Evolutionary conservation across 495 filamentous ascomycete genomes (phyloP), one percentile per base, ranked within the genome.

Genomic region (Bacidia gigantensis): DNA sequence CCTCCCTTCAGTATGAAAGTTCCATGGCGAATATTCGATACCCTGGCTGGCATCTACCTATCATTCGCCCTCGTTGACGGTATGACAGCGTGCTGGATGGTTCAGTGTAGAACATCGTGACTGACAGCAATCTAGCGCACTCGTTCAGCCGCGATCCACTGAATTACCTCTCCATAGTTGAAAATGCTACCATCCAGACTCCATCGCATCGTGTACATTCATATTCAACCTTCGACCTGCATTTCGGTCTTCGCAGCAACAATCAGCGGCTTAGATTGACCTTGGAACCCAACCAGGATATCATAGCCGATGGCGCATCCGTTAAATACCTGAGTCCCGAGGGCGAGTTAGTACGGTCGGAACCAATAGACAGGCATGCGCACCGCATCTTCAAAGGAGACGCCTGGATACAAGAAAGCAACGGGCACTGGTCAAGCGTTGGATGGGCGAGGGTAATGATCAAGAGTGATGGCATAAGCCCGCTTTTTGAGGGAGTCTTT

Each of bases 401-500:
- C 22, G 74, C 86, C 10, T 87, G 86, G 73, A 61, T 88, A 46
- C 77, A 80, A 54, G 72, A 76, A 18, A 70, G 77, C 53, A 68
- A 62, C 64, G 79, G 67, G 50, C 71, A 78, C 56, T 95, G 89
- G 90, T 77, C 77, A 40, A 79, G 83, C 58, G 81, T 79, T 18
- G 92, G 92, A 43, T 95, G 86, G 87, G 83, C 89, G 23, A 78
- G 92, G 57, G 80, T 95, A 45, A 75, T 81, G 48, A 67, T 98
- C 26, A 72, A 73, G 57, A 73, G 71, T 56, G 92, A 98, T 69
- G 92, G 92, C 2, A 56, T 68, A 17, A 61, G 76, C 32, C 93
- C 92, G 23, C 65, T 95, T 7, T 97, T 98, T 56, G 86, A 95
- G 66, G 92, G 93, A 24, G 84, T 84, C 2, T 97, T 98, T 68